Percentiles rank a stretch among this genome's conserved stretches.
These are phyloP conservation scores for Balansia obtecta DNA, from an alignment of 2,329 filamentous ascomycete species.

Conservation along the genomic window DNA sequence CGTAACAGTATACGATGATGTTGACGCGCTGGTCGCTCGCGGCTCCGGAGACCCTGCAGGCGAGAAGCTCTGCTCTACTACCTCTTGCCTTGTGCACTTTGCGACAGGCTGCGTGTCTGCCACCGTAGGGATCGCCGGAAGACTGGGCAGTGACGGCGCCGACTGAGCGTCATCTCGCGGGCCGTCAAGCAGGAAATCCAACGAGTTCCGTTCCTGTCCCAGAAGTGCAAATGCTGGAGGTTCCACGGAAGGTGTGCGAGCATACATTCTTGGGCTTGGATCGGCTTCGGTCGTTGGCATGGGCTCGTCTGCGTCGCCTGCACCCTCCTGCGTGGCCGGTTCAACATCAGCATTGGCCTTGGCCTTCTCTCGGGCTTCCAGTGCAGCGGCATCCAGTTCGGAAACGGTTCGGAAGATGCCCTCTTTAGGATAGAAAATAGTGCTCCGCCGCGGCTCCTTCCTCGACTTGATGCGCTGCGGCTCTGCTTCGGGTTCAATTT, in stretches of 20 bases:
- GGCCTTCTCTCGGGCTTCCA: constrained; percentile 22
- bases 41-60: constrained; percentile 14
- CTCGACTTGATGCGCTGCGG: constrained; percentile 16
- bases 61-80: constrained; percentile 8
- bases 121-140: constrained; percentile 21
- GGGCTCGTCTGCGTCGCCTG: constrained; percentile 8
- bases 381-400: constrained; percentile 35
- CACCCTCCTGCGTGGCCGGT: constrained; percentile 5
- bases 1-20: constrained; percentile 33
- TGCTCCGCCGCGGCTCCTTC: constrained; percentile 34
- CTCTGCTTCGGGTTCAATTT: constrained; percentile 10
- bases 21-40: constrained; percentile 32
- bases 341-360: neutral
- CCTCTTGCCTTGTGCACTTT: neutral
- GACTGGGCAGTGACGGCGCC: constrained; percentile 27
- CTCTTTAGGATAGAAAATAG: constrained; percentile 48
- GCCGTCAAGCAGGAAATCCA: constrained; percentile 48
- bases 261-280: constrained; percentile 29
- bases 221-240: constrained; percentile 46
- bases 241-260: constrained; percentile 49
- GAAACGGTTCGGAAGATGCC: constrained; percentile 51
- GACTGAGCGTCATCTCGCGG: constrained; percentile 29
- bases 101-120: constrained; percentile 9
- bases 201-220: constrained; percentile 40
- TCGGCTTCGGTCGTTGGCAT: constrained; percentile 16